These are phyloP conservation scores for Perilla frutescens DNA, from an alignment of 257 asterid species.

Conservation along the genomic window DNA sequence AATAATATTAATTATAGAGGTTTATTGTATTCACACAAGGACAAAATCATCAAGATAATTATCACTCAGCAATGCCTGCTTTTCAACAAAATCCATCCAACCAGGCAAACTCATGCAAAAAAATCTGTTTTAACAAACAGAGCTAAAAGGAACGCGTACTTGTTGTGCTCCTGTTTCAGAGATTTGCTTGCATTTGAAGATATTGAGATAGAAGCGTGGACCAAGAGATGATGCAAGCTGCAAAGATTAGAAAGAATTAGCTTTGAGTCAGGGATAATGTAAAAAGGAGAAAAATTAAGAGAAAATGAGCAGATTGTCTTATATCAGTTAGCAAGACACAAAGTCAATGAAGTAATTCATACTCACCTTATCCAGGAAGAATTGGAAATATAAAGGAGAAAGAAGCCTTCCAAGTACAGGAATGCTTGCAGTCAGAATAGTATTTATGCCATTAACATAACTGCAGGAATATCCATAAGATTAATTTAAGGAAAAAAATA, in stretches of 20 bases:
- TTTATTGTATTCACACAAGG: slow-evolving; percentile 13
- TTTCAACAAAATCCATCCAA: slow-evolving; percentile 12
- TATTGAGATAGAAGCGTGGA: slow-evolving; percentile 90
- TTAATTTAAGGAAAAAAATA: slow-evolving; percentile 31
- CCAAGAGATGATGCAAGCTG: slow-evolving; percentile 97
- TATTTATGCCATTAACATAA: slow-evolving; percentile 89
- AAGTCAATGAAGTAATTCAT: slow-evolving; percentile 22
- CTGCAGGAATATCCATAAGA: slow-evolving; percentile 59
- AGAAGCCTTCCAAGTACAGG: slow-evolving; percentile 98
- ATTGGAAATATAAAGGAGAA: slow-evolving; percentile 89
- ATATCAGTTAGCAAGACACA: slow-evolving; percentile 17
- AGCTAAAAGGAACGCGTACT: slow-evolving; percentile 44
- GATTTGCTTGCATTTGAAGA: slow-evolving; percentile 97
- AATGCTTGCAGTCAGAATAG: slow-evolving; percentile 79
- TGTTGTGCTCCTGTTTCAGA: slow-evolving; percentile 99
- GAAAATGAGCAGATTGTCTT: slow-evolving; percentile 21
- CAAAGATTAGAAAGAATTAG: slow-evolving; percentile 40
- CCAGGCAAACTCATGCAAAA: slow-evolving; percentile 11
- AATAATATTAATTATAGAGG: no score
- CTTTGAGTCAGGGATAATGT: slow-evolving; percentile 16
- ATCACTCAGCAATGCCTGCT: slow-evolving; percentile 5
- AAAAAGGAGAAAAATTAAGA: slow-evolving; percentile 1
- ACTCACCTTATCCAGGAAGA: slow-evolving; percentile 84
- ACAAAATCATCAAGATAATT: slow-evolving; percentile 3
- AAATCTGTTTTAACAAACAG: not conserved